phyloP scores from a whole-genome alignment of 129 eudicot genomes.

The Saussurea involucrata region DNA sequence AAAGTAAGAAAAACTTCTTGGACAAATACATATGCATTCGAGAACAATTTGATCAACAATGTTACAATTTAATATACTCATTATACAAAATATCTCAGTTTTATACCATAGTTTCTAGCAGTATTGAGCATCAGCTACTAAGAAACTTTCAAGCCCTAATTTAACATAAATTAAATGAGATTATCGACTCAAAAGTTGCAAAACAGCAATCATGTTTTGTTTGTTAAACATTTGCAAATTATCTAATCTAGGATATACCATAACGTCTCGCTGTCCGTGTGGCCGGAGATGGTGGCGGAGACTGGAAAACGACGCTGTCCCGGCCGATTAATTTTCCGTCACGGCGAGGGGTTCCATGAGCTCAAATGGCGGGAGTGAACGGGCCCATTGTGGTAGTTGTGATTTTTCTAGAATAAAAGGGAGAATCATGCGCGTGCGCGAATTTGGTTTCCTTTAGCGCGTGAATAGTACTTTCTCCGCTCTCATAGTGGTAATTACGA shows the following conservation, averaged over 20 bases:
- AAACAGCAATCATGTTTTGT: not conserved
- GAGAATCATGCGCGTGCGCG: not conserved
- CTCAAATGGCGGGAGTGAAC: not conserved
- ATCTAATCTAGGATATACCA: not conserved
- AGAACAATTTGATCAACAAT: not conserved
- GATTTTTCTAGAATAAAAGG: not conserved
- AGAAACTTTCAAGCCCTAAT: not conserved
- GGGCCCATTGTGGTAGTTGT: not conserved
- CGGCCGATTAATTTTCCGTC: slow-evolving; percentile 58
- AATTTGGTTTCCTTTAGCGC: not conserved
- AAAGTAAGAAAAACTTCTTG: too few relatives aligned
- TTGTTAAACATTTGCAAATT: not conserved
- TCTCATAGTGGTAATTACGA: not conserved
- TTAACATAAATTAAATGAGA: not conserved
- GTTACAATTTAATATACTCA: not conserved
- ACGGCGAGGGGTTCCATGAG: slow-evolving; percentile 17
- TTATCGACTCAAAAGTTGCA: not conserved
- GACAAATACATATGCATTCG: not conserved
- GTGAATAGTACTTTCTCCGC: not conserved
- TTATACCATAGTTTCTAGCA: not conserved
- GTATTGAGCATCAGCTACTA: not conserved
- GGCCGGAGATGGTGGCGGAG: slow-evolving; percentile 44
- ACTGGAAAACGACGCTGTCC: slow-evolving; percentile 42
- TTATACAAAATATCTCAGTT: not conserved
- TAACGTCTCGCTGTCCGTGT: not conserved